Evolutionary conservation across 345 rosid species (phyloP).

Genomic region (Microthlaspi erraticum): DNA sequence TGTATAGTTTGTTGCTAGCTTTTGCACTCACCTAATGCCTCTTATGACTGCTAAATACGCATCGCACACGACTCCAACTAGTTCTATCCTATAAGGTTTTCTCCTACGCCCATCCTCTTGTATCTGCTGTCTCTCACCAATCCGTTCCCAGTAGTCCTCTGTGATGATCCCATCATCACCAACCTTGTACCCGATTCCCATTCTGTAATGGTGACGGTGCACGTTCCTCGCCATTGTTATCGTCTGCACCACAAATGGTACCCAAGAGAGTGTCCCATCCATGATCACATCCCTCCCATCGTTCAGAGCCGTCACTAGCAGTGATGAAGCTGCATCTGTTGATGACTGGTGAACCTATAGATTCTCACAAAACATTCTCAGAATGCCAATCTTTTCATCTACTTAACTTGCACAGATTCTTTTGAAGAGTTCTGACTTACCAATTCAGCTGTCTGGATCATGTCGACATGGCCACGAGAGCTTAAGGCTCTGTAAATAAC

Average conservation of each 20-base stretch:
- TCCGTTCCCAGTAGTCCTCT: conserved; percentile 85
- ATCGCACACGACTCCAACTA: conserved; percentile 94
- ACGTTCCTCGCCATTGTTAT: conserved; percentile 89
- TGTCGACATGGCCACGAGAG: conserved; percentile 83
- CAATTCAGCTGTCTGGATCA: conserved; percentile 90
- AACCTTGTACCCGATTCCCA: conserved; percentile 83
- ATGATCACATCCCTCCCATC: conserved; percentile 94
- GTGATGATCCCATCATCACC: conserved; percentile 64
- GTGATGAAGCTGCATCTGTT: conserved; percentile 91
- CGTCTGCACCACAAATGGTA: conserved; percentile 87
- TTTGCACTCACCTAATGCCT: conserved; percentile 74
- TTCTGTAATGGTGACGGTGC: conserved; percentile 78
- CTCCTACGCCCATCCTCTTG: conserved; percentile 57
- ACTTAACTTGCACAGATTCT: not conserved
- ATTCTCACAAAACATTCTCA: not conserved
- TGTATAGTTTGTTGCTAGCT: not conserved
- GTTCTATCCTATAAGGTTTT: conserved; percentile 89
- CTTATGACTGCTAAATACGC: conserved; percentile 90
- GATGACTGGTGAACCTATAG: conserved; percentile 93
- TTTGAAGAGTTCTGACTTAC: conserved; percentile 43
- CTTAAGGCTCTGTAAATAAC: conserved; percentile 89
- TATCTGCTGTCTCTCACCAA: conserved; percentile 60
- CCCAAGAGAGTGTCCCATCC: conserved; percentile 97
- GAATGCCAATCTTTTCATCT: not conserved
- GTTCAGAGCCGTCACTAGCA: conserved; percentile 86